phyloP scores from a whole-genome alignment of 1,284 basidiomycete species.

The Apiotrichum gracile region DNA sequence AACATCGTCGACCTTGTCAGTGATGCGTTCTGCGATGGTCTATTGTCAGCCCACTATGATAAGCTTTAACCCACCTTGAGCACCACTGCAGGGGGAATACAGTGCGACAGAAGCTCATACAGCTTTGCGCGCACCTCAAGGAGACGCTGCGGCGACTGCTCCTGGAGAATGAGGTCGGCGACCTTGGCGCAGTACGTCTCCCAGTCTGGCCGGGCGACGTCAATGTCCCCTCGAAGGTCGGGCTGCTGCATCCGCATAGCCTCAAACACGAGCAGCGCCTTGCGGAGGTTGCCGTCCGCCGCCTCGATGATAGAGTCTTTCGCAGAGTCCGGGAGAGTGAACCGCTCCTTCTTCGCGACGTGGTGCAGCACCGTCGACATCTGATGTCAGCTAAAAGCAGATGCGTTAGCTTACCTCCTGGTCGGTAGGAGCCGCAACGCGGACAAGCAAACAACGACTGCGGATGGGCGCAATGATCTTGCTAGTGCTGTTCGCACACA shows the following conservation, averaged over 20 bases:
- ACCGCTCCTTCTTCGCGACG: slow-evolving; percentile 76
- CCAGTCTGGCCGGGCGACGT: slow-evolving; percentile 95
- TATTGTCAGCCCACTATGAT: slow-evolving; percentile 36
- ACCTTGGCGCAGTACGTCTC: slow-evolving; percentile 94
- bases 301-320: slow-evolving; percentile 69
- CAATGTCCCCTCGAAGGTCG: slow-evolving; percentile 63
- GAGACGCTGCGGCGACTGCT: slow-evolving; percentile 84
- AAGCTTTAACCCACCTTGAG: slow-evolving; percentile 60
- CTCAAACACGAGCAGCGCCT: slow-evolving; percentile 90
- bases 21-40: slow-evolving; percentile 81
- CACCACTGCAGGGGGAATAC: slow-evolving; percentile 90
- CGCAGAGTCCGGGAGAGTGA: slow-evolving; percentile 71
- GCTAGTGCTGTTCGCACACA: slow-evolving; percentile 96
- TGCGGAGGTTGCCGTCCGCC: slow-evolving; percentile 84
- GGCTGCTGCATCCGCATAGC: slow-evolving; percentile 93
- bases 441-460: slow-evolving; percentile 85
- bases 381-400: slow-evolving; percentile 46
- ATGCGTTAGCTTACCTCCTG: slow-evolving; percentile 59
- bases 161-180: slow-evolving; percentile 85
- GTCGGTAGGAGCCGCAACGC: slow-evolving; percentile 79
- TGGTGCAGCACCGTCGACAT: slow-evolving; percentile 73
- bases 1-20: slow-evolving; percentile 78
- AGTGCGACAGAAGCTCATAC: slow-evolving; percentile 94
- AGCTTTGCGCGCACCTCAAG: slow-evolving; percentile 88
- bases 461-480: slow-evolving; percentile 96